Conservation (phyloP, 257 asterid genomes). For the Craterostigma plantagineum region DNA sequence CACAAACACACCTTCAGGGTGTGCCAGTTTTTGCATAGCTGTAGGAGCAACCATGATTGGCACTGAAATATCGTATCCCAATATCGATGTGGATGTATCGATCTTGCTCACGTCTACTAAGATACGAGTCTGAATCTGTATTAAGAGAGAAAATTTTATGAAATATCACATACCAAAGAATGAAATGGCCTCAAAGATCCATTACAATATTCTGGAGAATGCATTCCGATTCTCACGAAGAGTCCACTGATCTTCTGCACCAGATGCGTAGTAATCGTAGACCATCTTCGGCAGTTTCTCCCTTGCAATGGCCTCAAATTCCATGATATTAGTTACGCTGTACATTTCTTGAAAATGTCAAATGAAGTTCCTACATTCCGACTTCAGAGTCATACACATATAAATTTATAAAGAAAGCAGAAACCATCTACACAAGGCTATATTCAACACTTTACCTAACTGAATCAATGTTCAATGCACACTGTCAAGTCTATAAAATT, state of each 20-base stretch:
- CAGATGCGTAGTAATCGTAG: constrained; percentile 53
- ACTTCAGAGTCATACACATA: too few species aligned
- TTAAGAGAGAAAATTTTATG: constrained; percentile 1
- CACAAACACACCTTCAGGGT: constrained; percentile 53
- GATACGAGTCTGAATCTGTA: constrained; percentile 66
- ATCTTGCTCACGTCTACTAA: constrained; percentile 61
- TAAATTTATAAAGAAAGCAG: too few species aligned
- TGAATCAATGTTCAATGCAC: too few species aligned
- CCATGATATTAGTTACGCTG: constrained; percentile 47
- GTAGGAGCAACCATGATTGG: constrained; percentile 95
- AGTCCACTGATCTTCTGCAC: constrained; percentile 73
- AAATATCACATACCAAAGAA: neutral
- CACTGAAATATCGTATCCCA: constrained; percentile 62
- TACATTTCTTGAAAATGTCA: constrained; percentile 20
- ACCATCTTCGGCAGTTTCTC: constrained; percentile 52
- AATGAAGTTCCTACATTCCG: too few species aligned
- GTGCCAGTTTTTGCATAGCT: constrained; percentile 91
- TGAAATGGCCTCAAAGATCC: constrained; percentile 2
- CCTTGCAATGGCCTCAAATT: constrained; percentile 41
- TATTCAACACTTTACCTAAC: too few species aligned
- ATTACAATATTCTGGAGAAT: constrained; percentile 48
- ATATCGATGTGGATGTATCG: constrained; percentile 34
- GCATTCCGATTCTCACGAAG: constrained; percentile 48
- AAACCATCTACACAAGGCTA: too few species aligned
- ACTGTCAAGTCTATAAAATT: too few species aligned